A percentile compares a stretch with the other conserved stretches of the same genome.
These are phyloP conservation scores for Scalesia atractyloides DNA, from an alignment of 129 eudicot genomes.

Conservation along the genomic window DNA sequence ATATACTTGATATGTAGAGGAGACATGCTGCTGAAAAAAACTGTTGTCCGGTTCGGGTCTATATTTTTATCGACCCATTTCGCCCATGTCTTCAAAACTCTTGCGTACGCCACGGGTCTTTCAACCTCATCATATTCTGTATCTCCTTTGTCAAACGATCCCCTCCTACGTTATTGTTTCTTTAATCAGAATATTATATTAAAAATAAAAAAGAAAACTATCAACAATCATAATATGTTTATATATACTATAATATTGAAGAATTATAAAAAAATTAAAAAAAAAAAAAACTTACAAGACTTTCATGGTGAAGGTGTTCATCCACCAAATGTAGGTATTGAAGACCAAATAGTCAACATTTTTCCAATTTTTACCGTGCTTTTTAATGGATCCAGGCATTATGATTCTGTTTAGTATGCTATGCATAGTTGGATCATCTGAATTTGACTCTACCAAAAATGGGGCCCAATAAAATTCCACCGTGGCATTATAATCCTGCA, in stretches of 20 bases:
- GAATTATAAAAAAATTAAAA: background rate
- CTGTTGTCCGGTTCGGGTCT: conserved; percentile 61
- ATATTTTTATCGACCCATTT: conserved; percentile 76
- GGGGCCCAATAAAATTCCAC: conserved; percentile 99
- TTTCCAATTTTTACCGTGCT: conserved; percentile 87
- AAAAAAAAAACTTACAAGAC: conserved; percentile 62
- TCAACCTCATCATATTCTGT: conserved; percentile 91
- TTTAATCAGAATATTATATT: background rate
- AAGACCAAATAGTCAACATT: conserved; percentile 81
- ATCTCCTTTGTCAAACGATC: conserved; percentile 83
- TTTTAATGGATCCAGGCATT: conserved; percentile 84
- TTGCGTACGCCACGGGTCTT: conserved; percentile 65
- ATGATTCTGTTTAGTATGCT: conserved; percentile 86
- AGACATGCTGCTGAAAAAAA: conserved; percentile 97
- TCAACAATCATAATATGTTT: background rate
- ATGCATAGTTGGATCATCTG: conserved; percentile 88
- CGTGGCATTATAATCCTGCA: conserved; percentile 94
- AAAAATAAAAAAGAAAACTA: background rate
- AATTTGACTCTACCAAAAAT: conserved; percentile 92
- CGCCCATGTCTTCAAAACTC: conserved; percentile 91
- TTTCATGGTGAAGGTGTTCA: conserved; percentile 88
- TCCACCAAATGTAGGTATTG: conserved; percentile 99
- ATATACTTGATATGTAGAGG: conserved; percentile 94
- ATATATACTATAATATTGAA: background rate
- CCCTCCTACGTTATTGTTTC: conserved; percentile 48